Base-by-base conservation (phyloP, 2,329 filamentous ascomycete species). In the Epichloe coenophiala region DNA sequence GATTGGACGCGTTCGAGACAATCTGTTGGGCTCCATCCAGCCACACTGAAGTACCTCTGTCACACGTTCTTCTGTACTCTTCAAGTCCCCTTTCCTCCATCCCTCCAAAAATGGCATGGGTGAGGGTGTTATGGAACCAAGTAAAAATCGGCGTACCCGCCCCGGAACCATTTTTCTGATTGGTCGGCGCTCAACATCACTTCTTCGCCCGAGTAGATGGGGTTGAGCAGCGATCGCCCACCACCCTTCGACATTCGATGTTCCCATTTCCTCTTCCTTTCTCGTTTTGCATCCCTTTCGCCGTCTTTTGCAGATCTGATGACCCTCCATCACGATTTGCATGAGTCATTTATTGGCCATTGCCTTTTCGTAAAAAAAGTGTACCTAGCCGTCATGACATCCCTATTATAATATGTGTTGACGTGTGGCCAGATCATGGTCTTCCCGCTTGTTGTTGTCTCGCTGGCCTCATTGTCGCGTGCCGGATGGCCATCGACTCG, bases 81-180 rank as follows among this genome's bases (percentile, higher is more conserved):
- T 11, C 35, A 49, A 23, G 50, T 52, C 17, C 42, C 50, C 15
- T 21, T 23, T 43, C 33, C 6, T 35, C 46, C 31, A 36, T 4
- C 19, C n/a, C 35, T n/a, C 36, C 9, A 19, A 17, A n/a, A 33
- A 37, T n/a, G 33, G 38, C 31, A 47, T 48, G 49, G 43, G 43
- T 31, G 36, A 5, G 58, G 35, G 45, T 13, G 21, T 17, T 17
- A 17, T 27, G 59, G 56, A 49, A 51, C 54, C 51, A 60, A 51
- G 54, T 56, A 60, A 63, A 65, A 63, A 62, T 61, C 60, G 61
- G 59, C 58, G 53, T 62, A 59, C 57, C 58, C 61, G 58, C 56
- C 54, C 53, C 57, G 59, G 59, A 63, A 60, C 59, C 63, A 62
- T 58, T 65, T 67, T 68, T 68, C 59, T 68, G 64, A 68, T 68